Base-by-base conservation (phyloP, 2,329 filamentous ascomycete genomes). In the Neodidymelliopsis sp. region DNA sequence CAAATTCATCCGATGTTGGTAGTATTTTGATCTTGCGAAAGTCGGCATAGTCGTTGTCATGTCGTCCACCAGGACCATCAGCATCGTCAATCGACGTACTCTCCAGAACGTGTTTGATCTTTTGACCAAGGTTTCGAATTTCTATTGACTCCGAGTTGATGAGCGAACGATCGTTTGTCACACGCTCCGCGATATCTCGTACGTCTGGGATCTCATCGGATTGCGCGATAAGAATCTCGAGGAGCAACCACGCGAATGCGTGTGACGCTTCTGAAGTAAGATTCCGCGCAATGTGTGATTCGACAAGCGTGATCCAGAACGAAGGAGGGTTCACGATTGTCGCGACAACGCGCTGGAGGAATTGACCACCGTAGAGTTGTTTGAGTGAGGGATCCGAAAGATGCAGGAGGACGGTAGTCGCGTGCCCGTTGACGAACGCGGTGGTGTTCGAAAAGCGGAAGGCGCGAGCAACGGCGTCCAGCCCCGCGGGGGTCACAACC, bases 1-100 rank as follows among this genome's bases (percentile, higher is more conserved):
- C 49, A 1, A 91, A 76, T 60, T 91, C 88, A 38, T 87, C 83
- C 0, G 79, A 67, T 0, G 87, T 91, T 0, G 88, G 89, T 36
- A 83, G 79, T 11, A 91, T 84, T 2, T 79, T 72, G 24, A 90
- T 84, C 0, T 83, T 50, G 0, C 82, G 77, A 57, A 85, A 86
- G 54, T 89, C 78, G 1, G 61, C 73, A 61, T 81, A 81, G 58
- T 91, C 88, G 43, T 92, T 92, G 66, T 91, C 86, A 55, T 92
- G 88, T 0, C 88, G 80, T 0, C 87, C 87, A 0, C 88, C 88
- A 0, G 86, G 80, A 4, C 63, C 61, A 28, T 60, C 56, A 3
- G 30, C 23, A 5, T 31, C 19, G 6, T 66, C 85, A 65, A 24
- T 81, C 67, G 19, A 82, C 2, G 84, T 71, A 28, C 85, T 78